Percentiles rank a stretch among this genome's conserved stretches.
Conservation (phyloP, 1,139 yeast genomes). For the Meyerozyma sp. region DNA sequence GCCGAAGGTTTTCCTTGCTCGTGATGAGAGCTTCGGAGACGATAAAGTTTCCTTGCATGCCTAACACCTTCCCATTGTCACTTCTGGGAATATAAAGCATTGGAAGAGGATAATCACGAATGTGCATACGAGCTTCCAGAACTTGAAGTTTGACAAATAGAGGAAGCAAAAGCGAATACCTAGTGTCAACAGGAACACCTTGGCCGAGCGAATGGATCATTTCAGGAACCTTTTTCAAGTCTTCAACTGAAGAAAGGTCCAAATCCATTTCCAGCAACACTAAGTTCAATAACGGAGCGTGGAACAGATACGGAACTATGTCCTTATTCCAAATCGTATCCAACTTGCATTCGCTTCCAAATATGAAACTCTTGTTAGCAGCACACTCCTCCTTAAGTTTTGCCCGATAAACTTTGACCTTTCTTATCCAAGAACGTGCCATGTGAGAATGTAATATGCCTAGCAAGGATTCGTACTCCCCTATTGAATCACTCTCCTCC, state of each 20-base stretch:
- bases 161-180: slow-evolving; percentile 68
- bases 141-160: slow-evolving; percentile 43
- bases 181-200: slow-evolving; percentile 69
- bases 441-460: slow-evolving; percentile 11
- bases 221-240: slow-evolving; percentile 46
- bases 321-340: slow-evolving; percentile 35
- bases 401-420: slow-evolving; percentile 43
- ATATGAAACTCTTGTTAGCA: slow-evolving; percentile 47
- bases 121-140: slow-evolving; percentile 48
- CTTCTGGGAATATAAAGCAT: slow-evolving; percentile 32
- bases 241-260: slow-evolving; percentile 47
- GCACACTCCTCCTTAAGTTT: slow-evolving; percentile 42
- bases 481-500: slow-evolving; percentile 2
- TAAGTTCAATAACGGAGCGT: slow-evolving; percentile 62
- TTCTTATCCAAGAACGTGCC: slow-evolving; percentile 41
- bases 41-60: slow-evolving; percentile 40
- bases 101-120: slow-evolving; percentile 70
- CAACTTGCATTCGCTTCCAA: slow-evolving; percentile 10
- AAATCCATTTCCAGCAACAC: slow-evolving; percentile 55
- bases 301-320: slow-evolving; percentile 52
- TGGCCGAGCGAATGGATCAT: slow-evolving; percentile 73
- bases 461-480: slow-evolving; percentile 5
- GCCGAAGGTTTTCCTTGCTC: slow-evolving; percentile 46
- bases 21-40: slow-evolving; percentile 42
- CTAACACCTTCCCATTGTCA: slow-evolving; percentile 19